Evolutionary conservation across 116 monocot genomes (phyloP).

Genomic region (Papilionanthe hybrid): DNA sequence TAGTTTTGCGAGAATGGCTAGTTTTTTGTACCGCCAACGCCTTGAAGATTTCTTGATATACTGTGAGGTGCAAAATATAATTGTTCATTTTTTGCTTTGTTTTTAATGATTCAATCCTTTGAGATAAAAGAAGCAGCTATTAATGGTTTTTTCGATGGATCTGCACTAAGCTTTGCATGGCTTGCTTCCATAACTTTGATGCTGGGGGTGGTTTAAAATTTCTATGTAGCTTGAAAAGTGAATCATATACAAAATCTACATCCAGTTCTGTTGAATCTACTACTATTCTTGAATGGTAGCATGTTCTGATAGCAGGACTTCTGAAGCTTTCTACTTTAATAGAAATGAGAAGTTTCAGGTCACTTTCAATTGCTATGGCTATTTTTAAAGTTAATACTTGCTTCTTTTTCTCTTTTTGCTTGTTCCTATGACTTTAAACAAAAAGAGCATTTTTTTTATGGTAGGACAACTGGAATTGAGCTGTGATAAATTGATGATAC

Average conservation of each 20-base stretch:
- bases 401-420: neutral
- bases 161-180: neutral
- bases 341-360: constrained; percentile 2
- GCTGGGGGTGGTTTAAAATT: neutral
- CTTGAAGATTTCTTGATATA: neutral
- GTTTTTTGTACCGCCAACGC: neutral
- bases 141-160: neutral
- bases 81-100: neutral
- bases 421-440: neutral
- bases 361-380: neutral
- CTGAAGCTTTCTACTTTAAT: neutral
- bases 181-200: neutral
- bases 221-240: neutral
- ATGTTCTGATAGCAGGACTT: too few species aligned
- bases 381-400: neutral
- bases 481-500: neutral
- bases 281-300: too few species aligned
- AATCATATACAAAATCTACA: neutral
- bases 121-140: neutral
- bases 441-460: neutral
- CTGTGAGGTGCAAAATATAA: neutral
- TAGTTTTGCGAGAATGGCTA: neutral
- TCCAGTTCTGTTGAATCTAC: neutral
- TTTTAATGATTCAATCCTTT: neutral
- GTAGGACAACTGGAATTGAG: neutral